Base-by-base conservation (phyloP, 2,329 filamentous ascomycete species). In the Magnaporthiopsis rhizophila region DNA sequence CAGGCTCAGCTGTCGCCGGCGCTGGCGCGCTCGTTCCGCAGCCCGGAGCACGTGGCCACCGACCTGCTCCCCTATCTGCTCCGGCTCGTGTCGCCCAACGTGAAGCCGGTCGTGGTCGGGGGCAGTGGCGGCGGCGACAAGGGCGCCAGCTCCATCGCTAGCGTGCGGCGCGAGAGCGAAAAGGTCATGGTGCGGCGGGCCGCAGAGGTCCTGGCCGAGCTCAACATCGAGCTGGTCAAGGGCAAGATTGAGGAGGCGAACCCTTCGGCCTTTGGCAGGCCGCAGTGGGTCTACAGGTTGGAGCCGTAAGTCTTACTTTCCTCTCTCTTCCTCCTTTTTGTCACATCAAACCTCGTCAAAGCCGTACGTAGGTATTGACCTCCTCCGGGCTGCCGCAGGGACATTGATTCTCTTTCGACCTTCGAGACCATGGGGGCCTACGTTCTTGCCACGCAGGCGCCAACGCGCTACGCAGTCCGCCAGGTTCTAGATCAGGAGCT, bases 401-500 rank as follows among this genome's bases (percentile, higher is more conserved):
- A 86, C 65, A 81, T 99, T n/a, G 95, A 99, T 75, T 81, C 84
- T 11, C 82, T 98, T 0, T 83, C 89, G 0, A 83, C 84, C 0
- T 98, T 91, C 69, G 87, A 91, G 69, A 91, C 91, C 0, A 84
- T 83, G 9, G 77, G 82, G 2, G 78, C 85, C 4, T 77, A 82
- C 4, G 70, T 80, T 2, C 77, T 84, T 21, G 78, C 81, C 53
- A 83, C 85, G 2, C 84, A 86, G 12, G 87, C 86, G 0, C 92
- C 91, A 0, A 91, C 91, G 0, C 86, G 95, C n/a, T 99, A 92
- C 72, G 94, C 94, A 1, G 89, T 99, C 7, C 88, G 95, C 28
- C 94, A 97, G 74, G 93, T 97, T 11, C 83, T 99, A 1, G 92
- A 97, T 71, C 91, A 95, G 73, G 94, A 98, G 74, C 90, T 94